Percentiles rank a stretch among this genome's conserved stretches.
Conservation (phyloP, 805 yeast genomes). For the Candida krabiensis region DNA sequence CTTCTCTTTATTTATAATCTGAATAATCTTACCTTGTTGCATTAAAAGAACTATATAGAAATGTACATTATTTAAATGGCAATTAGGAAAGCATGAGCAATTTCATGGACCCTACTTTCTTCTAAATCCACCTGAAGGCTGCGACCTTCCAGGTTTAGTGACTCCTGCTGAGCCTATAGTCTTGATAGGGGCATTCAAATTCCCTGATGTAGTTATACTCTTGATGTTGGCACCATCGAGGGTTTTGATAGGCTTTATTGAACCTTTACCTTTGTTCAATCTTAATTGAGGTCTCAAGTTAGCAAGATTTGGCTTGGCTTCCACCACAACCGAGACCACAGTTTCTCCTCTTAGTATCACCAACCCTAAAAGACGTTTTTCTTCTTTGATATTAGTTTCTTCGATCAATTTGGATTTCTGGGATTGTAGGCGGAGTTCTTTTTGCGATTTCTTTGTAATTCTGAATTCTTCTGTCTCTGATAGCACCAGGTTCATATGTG, state of each 20-base stretch:
- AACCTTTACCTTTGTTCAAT: conserved; percentile 33
- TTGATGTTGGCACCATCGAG: conserved; percentile 12
- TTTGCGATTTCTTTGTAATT: conserved; percentile 58
- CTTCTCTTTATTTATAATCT: conserved; percentile 75
- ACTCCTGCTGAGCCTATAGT: conserved; percentile 21
- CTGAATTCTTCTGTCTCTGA: conserved; percentile 84
- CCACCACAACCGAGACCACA: conserved; percentile 69
- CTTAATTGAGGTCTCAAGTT: conserved; percentile 31
- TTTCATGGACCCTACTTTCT: too few relatives aligned
- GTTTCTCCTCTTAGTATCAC: conserved; percentile 87
- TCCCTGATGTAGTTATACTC: conserved; percentile 2
- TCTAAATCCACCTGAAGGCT: conserved; percentile 14
- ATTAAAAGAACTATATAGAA: not conserved
- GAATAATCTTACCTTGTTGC: not conserved
- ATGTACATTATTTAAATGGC: conserved; percentile 2
- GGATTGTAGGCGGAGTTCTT: conserved; percentile 10
- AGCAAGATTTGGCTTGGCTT: conserved; percentile 52
- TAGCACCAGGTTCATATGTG: conserved; percentile 82
- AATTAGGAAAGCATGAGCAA: too few relatives aligned
- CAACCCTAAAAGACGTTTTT: conserved; percentile 76
- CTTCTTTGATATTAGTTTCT: conserved; percentile 50
- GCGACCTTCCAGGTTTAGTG: conserved; percentile 16
- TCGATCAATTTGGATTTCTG: conserved; percentile 18
- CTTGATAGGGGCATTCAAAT: conserved; percentile 17
- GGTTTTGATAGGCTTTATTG: conserved; percentile 30